phyloP scores from a whole-genome alignment of 2,329 filamentous ascomycete genomes.

The Colletotrichum tanaceti region DNA sequence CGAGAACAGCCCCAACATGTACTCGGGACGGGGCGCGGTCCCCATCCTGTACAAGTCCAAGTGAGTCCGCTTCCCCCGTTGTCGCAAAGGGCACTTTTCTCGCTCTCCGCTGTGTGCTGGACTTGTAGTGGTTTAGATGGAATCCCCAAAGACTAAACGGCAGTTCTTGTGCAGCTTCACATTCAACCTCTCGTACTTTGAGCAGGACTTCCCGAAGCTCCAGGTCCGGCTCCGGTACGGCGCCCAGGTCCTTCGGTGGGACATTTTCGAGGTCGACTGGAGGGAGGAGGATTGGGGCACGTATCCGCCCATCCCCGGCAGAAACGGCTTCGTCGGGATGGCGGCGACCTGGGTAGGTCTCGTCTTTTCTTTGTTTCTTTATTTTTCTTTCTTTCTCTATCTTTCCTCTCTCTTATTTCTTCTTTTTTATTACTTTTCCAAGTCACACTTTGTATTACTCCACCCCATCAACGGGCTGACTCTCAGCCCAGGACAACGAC shows the following conservation, averaged over 20 bases:
- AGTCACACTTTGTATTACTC: no score
- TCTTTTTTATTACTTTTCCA: no score
- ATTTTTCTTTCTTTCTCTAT: no score
- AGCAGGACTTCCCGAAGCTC: slow-evolving; percentile 36
- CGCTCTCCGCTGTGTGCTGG: no score
- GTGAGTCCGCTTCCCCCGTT: slow-evolving; percentile 19
- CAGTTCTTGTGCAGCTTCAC: slow-evolving; percentile 26
- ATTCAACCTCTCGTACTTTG: slow-evolving; percentile 24
- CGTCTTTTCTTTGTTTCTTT: no score
- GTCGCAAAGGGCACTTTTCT: no score
- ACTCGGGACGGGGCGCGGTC: slow-evolving; percentile 10
- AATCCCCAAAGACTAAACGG: slow-evolving; percentile 2
- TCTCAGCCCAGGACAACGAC: slow-evolving; percentile 12
- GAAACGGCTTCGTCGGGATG: slow-evolving; percentile 54
- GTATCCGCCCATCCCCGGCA: slow-evolving; percentile 55
- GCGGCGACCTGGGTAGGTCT: slow-evolving; percentile 32
- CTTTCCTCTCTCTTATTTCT: no score
- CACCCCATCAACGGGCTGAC: not conserved
- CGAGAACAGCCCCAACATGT: slow-evolving; percentile 5
- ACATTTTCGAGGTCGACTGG: slow-evolving; percentile 54
- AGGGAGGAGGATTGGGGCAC: slow-evolving; percentile 50
- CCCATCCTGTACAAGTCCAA: slow-evolving; percentile 29
- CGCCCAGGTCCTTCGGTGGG: slow-evolving; percentile 30
- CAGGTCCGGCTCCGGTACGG: slow-evolving; percentile 31
- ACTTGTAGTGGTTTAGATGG: no score